A percentile compares a stretch with the other conserved stretches of the same genome.
These are phyloP conservation scores for Hypoxylon intermedium DNA, from an alignment of 495 filamentous ascomycete genomes.

Conservation along the genomic window DNA sequence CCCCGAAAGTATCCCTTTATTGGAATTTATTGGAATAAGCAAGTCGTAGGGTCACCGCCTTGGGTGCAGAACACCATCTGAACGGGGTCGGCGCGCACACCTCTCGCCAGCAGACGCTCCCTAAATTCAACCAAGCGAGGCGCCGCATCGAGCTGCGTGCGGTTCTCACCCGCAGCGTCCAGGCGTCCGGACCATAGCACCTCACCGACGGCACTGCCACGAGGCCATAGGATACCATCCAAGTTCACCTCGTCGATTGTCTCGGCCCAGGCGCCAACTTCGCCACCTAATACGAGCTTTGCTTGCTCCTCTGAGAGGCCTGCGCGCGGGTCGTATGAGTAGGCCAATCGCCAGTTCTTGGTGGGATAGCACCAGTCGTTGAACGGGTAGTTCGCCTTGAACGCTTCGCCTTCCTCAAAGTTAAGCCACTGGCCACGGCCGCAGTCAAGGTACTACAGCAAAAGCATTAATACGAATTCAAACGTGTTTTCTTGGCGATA, in stretches of 20 bases:
- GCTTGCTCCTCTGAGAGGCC: slow-evolving; percentile 62
- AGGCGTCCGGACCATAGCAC: slow-evolving; percentile 75
- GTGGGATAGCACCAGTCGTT: slow-evolving; percentile 75
- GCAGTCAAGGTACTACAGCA: slow-evolving; percentile 75
- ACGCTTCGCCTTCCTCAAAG: slow-evolving; percentile 57
- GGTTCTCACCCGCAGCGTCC: slow-evolving; percentile 65
- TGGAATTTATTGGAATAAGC: slow-evolving; percentile 36
- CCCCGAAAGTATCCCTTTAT: background rate
- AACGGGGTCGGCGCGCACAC: slow-evolving; percentile 65
- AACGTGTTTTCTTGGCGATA: background rate
- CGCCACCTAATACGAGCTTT: slow-evolving; percentile 75
- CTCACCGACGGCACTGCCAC: slow-evolving; percentile 72
- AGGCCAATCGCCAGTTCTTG: slow-evolving; percentile 80
- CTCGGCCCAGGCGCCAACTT: slow-evolving; percentile 80
- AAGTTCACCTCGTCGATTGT: slow-evolving; percentile 73
- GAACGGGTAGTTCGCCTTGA: slow-evolving; percentile 66
- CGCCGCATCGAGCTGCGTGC: slow-evolving; percentile 68
- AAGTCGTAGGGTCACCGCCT: slow-evolving; percentile 46
- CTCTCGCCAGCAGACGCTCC: slow-evolving; percentile 71
- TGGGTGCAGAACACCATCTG: slow-evolving; percentile 63
- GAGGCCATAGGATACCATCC: slow-evolving; percentile 78
- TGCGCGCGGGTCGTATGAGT: slow-evolving; percentile 74
- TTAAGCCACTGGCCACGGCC: slow-evolving; percentile 79
- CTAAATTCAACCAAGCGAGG: slow-evolving; percentile 73
- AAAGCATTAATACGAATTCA: slow-evolving; percentile 12